Evolutionary conservation across 257 asterid genomes (phyloP).

Genomic region (Nicotiana tabacum): DNA sequence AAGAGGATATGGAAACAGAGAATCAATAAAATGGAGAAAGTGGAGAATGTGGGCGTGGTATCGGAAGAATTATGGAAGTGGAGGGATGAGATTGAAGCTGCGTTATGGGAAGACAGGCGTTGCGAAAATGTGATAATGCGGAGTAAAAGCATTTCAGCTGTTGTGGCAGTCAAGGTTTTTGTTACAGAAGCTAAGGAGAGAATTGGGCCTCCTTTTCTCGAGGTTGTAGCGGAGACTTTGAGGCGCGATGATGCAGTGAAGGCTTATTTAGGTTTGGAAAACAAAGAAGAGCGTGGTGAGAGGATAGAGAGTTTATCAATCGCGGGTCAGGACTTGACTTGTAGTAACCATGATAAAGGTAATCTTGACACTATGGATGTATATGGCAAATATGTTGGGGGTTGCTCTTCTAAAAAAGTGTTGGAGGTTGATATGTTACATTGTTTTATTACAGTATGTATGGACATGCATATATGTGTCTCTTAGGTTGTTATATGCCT

Average conservation of each 20-base stretch:
- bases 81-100: conserved; percentile 62
- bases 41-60: neutral
- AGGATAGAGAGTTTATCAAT: too few relatives aligned
- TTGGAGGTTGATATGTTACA: neutral
- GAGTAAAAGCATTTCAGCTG: conserved; percentile 37
- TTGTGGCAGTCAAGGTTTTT: conserved; percentile 37
- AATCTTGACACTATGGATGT: conserved; percentile 7
- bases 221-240: conserved; percentile 35
- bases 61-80: conserved; percentile 42
- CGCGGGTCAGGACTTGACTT: neutral
- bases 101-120: conserved; percentile 46
- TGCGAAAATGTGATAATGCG: conserved; percentile 28
- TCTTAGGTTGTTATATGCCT: neutral
- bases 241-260: conserved; percentile 29
- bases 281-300: neutral
- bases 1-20: conserved; percentile 6
- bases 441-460: too few relatives aligned
- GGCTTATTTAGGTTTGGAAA: conserved; percentile 18
- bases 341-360: conserved; percentile 24
- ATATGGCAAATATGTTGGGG: neutral
- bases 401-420: too few relatives aligned
- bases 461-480: neutral
- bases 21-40: neutral
- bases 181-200: conserved; percentile 48
- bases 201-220: conserved; percentile 71